Percentiles rank a stretch among this genome's conserved stretches.
Evolutionary conservation across 305 asterid genomes (phyloP).

Genomic region (Vinca major): DNA sequence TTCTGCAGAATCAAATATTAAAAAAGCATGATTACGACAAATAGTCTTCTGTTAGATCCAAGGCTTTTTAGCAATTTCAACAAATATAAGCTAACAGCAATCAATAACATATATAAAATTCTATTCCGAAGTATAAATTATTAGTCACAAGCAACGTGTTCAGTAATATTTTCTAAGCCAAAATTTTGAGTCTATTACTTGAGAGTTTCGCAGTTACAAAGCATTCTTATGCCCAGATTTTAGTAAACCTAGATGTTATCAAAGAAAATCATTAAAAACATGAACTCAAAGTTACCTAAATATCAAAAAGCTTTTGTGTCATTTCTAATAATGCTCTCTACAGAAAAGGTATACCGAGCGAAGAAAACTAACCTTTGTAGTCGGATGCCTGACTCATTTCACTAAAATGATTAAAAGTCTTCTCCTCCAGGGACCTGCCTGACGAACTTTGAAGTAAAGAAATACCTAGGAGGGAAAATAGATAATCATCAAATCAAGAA

Average conservation of each 20-base stretch:
- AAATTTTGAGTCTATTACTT: not conserved
- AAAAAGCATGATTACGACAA: not conserved
- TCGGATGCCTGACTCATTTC: slow-evolving; percentile 22
- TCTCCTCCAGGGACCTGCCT: slow-evolving; percentile 26
- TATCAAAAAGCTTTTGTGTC: not conserved
- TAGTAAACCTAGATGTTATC: not conserved
- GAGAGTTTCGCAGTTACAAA: not conserved
- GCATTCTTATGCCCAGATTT: not conserved
- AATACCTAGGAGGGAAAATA: slow-evolving; percentile 33
- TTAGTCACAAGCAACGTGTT: not conserved
- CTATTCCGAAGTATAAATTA: not conserved
- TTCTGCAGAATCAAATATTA: slow-evolving; percentile 22
- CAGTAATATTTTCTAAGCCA: not conserved
- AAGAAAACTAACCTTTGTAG: slow-evolving; percentile 20
- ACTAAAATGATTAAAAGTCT: slow-evolving; percentile 22
- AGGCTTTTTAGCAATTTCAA: not conserved
- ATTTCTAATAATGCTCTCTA: not conserved
- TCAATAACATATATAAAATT: not conserved
- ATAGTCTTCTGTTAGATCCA: slow-evolving; percentile 1
- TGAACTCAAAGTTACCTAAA: not conserved
- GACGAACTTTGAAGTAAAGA: slow-evolving; percentile 31
- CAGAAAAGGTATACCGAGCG: not conserved
- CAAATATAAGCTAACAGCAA: not conserved
- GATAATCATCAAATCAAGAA: slow-evolving; percentile 14
- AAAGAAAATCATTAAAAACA: not conserved